Conservation (phyloP, 1,284 basidiomycete species). For the Cryptococcus floricola region DNA sequence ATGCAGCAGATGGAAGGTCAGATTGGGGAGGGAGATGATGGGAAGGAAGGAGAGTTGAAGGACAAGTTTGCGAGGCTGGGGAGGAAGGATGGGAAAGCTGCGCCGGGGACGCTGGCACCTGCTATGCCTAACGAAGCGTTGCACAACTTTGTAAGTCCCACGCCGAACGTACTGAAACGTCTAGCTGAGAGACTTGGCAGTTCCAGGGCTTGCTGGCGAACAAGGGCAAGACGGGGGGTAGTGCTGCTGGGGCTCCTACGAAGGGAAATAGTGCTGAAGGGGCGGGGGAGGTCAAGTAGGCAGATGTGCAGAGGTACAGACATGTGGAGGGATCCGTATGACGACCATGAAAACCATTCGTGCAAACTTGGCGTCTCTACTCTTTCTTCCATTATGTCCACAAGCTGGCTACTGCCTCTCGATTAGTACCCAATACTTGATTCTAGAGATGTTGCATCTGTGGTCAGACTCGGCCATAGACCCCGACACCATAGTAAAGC, state of each 20-base stretch:
- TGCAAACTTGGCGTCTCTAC: too few relatives aligned
- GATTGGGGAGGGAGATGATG: constrained; percentile 36
- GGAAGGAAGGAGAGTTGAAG: constrained; percentile 28
- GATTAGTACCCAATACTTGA: too few relatives aligned
- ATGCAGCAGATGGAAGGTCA: constrained; percentile 76
- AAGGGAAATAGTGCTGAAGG: too few relatives aligned
- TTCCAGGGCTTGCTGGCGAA: constrained; percentile 23
- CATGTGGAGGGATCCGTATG: too few relatives aligned
- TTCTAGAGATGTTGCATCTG: too few relatives aligned
- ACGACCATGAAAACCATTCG: too few relatives aligned
- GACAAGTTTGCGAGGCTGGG: constrained; percentile 39
- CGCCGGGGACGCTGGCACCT: constrained; percentile 1
- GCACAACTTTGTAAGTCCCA: constrained; percentile 45
- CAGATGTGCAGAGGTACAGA: too few relatives aligned
- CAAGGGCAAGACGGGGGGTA: constrained; percentile 6
- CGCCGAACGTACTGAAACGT: constrained; percentile 1
- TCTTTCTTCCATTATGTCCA: too few relatives aligned
- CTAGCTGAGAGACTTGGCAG: constrained; percentile 44
- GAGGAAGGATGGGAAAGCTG: constrained; percentile 10
- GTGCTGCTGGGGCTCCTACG: background rate
- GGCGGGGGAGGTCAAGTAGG: too few relatives aligned
- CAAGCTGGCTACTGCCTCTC: too few relatives aligned
- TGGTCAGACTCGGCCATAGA: too few relatives aligned
- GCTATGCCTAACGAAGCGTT: constrained; percentile 44
- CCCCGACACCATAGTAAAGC: too few relatives aligned